Conservation (phyloP, 805 yeast genomes). For the Hanseniaspora nectarophila region DNA sequence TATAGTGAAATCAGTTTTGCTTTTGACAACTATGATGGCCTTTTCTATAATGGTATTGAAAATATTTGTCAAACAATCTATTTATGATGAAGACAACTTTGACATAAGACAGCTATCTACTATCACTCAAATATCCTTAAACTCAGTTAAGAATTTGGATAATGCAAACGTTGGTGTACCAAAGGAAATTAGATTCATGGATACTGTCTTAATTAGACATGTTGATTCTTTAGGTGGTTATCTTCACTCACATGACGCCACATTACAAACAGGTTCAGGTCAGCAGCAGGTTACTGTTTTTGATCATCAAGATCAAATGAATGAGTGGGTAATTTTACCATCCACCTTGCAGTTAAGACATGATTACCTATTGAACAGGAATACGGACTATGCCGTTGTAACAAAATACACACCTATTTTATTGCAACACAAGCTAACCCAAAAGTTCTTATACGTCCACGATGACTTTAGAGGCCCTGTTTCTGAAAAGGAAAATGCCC, state of each 20-base stretch:
- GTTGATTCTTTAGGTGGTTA: conserved; percentile 58
- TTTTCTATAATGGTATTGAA: conserved; percentile 15
- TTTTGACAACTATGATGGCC: conserved; percentile 15
- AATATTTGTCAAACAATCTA: conserved; percentile 19
- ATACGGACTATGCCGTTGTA: conserved; percentile 28
- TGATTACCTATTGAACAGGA: conserved; percentile 21
- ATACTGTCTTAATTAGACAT: conserved; percentile 63
- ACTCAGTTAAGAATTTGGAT: conserved; percentile 31
- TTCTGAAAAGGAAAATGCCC: conserved; percentile 79
- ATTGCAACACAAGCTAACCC: conserved; percentile 59
- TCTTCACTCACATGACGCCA: conserved; percentile 60
- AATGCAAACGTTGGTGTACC: conserved; percentile 37
- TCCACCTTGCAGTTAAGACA: conserved; percentile 20
- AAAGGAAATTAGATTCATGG: conserved; percentile 61
- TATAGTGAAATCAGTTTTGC: conserved; percentile 13
- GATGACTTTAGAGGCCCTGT: conserved; percentile 69
- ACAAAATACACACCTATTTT: conserved; percentile 47
- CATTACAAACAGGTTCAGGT: conserved; percentile 52
- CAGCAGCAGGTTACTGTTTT: conserved; percentile 74
- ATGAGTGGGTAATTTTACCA: conserved; percentile 61
- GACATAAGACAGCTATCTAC: conserved; percentile 44
- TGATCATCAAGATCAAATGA: conserved; percentile 47
- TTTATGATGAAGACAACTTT: conserved; percentile 46
- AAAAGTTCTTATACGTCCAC: conserved; percentile 55
- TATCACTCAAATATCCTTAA: conserved; percentile 49